These are phyloP conservation scores for Hibiscus tridactylites DNA, from an alignment of 345 rosid genomes.

Conservation along the genomic window DNA sequence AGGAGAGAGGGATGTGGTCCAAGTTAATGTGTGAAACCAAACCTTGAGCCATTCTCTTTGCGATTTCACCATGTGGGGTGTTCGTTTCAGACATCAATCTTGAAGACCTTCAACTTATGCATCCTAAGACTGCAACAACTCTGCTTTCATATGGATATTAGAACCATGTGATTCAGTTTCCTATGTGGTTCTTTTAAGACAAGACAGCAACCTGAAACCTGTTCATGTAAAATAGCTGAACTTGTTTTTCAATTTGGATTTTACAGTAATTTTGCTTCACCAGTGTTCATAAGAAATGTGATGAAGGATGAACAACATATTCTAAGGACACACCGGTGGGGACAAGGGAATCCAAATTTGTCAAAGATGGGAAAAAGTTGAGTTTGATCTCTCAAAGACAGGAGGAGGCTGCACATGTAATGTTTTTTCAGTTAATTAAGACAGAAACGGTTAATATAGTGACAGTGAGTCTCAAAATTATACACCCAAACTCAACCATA, in stretches of 20 bases:
- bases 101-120: conserved; percentile 3
- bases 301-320: conserved; percentile 2
- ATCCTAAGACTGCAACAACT: conserved; percentile 10
- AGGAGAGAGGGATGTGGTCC: conserved; percentile 12
- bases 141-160: not conserved
- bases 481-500: conserved; percentile 9
- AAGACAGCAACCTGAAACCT: not conserved
- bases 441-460: not conserved
- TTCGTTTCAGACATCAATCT: conserved; percentile 10
- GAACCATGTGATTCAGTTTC: conserved; percentile 1
- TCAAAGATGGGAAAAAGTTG: conserved; percentile 4
- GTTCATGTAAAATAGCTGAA: not conserved
- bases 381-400: not conserved
- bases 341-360: conserved; percentile 5
- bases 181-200: not conserved
- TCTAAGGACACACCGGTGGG: not conserved
- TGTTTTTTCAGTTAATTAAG: conserved; percentile 8
- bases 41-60: not conserved
- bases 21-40: conserved; percentile 3
- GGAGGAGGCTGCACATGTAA: conserved; percentile 25
- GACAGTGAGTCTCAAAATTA: conserved; percentile 10
- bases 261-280: not conserved
- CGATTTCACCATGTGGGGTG: conserved; percentile 10
- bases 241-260: not conserved
- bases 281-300: not conserved